These are phyloP conservation scores for Psilocybe azurescens DNA, from an alignment of 768 basidiomycete genomes.

Conservation along the genomic window DNA sequence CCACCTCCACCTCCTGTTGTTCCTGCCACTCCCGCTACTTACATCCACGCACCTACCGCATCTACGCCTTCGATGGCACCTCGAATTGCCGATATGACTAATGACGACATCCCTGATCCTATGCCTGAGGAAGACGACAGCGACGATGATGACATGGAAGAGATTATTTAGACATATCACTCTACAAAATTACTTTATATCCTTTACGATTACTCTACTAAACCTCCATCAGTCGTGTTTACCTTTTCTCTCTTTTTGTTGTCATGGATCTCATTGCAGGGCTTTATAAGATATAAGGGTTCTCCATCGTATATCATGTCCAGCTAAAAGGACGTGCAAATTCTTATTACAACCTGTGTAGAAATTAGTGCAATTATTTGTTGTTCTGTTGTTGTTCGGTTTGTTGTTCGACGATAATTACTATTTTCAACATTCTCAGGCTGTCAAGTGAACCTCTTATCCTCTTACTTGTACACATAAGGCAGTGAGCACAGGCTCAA, in stretches of 20 bases:
- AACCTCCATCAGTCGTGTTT: neutral
- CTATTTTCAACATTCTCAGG: too few relatives aligned
- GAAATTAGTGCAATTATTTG: too few relatives aligned
- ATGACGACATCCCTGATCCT: conserved; percentile 16
- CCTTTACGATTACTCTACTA: neutral
- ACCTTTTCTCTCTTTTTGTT: neutral
- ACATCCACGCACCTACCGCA: conserved; percentile 5
- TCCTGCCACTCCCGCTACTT: conserved; percentile 1
- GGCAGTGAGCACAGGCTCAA: neutral
- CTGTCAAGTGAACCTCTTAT: too few relatives aligned
- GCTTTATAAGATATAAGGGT: neutral
- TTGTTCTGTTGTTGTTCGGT: too few relatives aligned
- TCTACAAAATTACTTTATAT: conserved; percentile 6
- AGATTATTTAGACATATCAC: conserved; percentile 35
- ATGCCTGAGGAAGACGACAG: conserved; percentile 34
- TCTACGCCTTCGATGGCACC: conserved; percentile 8
- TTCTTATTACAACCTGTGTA: too few relatives aligned
- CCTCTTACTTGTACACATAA: neutral
- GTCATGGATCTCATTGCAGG: neutral
- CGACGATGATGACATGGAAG: conserved; percentile 52
- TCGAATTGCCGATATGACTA: conserved; percentile 4
- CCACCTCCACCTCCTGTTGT: conserved; percentile 1
- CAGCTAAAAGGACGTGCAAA: neutral
- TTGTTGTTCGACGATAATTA: too few relatives aligned
- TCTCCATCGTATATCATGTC: neutral